Conservation (phyloP, 345 rosid genomes). For the Camelina laxa region DNA sequence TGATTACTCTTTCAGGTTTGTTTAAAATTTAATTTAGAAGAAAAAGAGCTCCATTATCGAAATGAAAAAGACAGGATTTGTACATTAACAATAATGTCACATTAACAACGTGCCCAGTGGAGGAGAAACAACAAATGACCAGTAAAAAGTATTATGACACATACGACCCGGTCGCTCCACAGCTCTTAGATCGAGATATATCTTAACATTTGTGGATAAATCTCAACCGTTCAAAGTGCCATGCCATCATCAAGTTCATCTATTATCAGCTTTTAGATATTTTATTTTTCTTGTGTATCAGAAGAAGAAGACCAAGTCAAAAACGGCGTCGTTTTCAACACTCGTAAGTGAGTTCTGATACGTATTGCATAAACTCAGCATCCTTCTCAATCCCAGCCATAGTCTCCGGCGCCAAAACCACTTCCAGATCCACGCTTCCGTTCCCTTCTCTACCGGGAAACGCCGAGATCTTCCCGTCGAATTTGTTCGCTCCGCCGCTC, state of each 20-base stretch:
- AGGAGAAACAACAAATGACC: constrained; percentile 33
- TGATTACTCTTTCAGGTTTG: neutral
- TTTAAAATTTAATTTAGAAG: neutral
- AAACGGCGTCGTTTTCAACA: constrained; percentile 22
- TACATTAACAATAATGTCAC: constrained; percentile 33
- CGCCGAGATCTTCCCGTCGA: constrained; percentile 95
- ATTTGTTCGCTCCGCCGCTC: constrained; percentile 92
- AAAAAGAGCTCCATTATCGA: constrained; percentile 20
- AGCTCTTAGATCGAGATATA: constrained; percentile 15
- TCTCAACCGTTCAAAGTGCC: constrained; percentile 35
- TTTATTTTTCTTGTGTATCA: neutral
- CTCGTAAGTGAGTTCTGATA: constrained; percentile 43
- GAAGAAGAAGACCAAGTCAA: neutral
- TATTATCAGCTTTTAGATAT: constrained; percentile 14
- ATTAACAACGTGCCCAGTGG: constrained; percentile 33
- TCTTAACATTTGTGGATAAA: constrained; percentile 2
- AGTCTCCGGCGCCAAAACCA: constrained; percentile 76
- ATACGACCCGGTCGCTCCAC: constrained; percentile 16
- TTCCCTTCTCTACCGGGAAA: constrained; percentile 81
- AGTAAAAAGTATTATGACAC: constrained; percentile 7
- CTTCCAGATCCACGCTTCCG: constrained; percentile 91
- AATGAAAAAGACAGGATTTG: constrained; percentile 40
- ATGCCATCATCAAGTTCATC: constrained; percentile 18
- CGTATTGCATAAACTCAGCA: constrained; percentile 85
- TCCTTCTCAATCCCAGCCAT: constrained; percentile 73